Evolutionary conservation across 371 early-diverging fungal genomes (phyloP).

Genomic region (Mortierella sp.): DNA sequence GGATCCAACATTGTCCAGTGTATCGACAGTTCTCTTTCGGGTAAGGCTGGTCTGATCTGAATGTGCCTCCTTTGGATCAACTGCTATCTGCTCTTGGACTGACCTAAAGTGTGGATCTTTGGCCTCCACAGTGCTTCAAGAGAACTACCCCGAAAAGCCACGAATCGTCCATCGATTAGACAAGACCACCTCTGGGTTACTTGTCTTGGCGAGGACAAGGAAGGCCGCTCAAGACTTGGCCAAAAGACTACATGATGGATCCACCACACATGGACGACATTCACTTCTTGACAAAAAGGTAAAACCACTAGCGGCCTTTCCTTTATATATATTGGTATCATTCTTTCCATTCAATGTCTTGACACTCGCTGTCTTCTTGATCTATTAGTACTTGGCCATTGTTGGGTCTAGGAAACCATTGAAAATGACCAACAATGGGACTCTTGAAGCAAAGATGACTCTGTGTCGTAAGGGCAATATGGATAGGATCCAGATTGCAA

Average conservation of each 20-base stretch:
- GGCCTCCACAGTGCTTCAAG: slow-evolving; percentile 20
- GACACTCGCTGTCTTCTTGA: too few relatives aligned
- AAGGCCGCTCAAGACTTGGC: slow-evolving; percentile 35
- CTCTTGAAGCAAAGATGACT: slow-evolving; percentile 17
- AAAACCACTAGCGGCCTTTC: neutral
- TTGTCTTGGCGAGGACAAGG: slow-evolving; percentile 35
- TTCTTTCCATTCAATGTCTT: neutral
- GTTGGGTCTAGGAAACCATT: slow-evolving; percentile 18
- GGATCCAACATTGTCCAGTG: slow-evolving; percentile 17
- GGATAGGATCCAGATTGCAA: slow-evolving; percentile 11
- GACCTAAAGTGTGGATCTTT: neutral
- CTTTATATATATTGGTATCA: neutral
- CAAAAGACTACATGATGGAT: slow-evolving; percentile 24
- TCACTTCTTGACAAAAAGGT: slow-evolving; percentile 14
- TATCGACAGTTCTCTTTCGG: slow-evolving; percentile 22
- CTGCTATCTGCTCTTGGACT: too few relatives aligned
- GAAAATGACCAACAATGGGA: neutral
- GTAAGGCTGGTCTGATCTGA: slow-evolving; percentile 7
- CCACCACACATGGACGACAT: neutral
- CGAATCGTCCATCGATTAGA: slow-evolving; percentile 39
- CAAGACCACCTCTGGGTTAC: slow-evolving; percentile 35
- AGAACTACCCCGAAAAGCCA: slow-evolving; percentile 14
- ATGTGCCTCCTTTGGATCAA: too few relatives aligned
- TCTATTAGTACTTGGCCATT: slow-evolving; percentile 21
- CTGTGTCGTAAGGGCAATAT: slow-evolving; percentile 1